Evolutionary conservation across 495 filamentous ascomycete species (phyloP).

Genomic region (Podospora fimiseda): DNA sequence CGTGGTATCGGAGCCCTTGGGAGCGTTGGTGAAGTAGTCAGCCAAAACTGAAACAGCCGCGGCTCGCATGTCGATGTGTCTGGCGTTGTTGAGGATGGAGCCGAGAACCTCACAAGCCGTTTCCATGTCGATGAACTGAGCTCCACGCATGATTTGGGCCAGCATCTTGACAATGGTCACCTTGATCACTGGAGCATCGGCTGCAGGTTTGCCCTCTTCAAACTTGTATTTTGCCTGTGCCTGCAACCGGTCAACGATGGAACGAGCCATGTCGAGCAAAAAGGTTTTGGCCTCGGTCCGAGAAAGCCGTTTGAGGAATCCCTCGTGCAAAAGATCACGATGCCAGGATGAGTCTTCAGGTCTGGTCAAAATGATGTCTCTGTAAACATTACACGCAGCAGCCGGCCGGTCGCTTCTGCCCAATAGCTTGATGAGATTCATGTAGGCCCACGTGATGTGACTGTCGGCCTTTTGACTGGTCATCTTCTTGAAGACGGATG

Average conservation of each 20-base stretch:
- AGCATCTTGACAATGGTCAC: slow-evolving; percentile 38
- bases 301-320: slow-evolving; percentile 23
- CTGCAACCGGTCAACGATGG: slow-evolving; percentile 28
- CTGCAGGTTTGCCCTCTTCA: not conserved
- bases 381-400: slow-evolving; percentile 18
- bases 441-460: not conserved
- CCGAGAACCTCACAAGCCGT: slow-evolving; percentile 23
- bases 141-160: slow-evolving; percentile 29
- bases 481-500: slow-evolving; percentile 4
- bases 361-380: slow-evolving; percentile 28
- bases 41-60: slow-evolving; percentile 29
- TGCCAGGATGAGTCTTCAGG: slow-evolving; percentile 35
- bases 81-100: slow-evolving; percentile 21
- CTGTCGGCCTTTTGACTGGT: not conserved
- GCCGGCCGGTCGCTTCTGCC: slow-evolving; percentile 14
- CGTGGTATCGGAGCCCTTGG: slow-evolving; percentile 1
- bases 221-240: slow-evolving; percentile 11
- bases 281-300: slow-evolving; percentile 21
- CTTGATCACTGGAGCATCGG: slow-evolving; percentile 20
- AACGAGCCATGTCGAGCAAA: slow-evolving; percentile 23
- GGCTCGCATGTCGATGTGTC: slow-evolving; percentile 31
- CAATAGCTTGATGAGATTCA: slow-evolving; percentile 8
- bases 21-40: slow-evolving; percentile 16
- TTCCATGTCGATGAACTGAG: slow-evolving; percentile 24
- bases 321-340: slow-evolving; percentile 21